Evolutionary conservation across 1,139 yeast species (phyloP).

Genomic region (Meyerozyma guilliermondii): DNA sequence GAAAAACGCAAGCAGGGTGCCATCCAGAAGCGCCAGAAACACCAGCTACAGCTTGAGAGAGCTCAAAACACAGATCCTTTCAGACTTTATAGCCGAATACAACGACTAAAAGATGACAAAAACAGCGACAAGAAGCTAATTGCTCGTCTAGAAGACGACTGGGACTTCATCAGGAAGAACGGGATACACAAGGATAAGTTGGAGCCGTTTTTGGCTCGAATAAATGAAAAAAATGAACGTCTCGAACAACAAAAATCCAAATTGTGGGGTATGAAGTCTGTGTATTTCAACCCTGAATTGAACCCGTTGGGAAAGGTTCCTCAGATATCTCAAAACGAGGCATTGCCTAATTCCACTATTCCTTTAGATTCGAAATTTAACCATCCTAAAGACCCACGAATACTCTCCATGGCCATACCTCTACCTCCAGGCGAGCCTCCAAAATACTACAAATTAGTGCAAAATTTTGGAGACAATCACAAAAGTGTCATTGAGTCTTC

Average conservation of each 20-base stretch:
- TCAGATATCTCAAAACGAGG: slow-evolving; percentile 4
- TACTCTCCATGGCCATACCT: slow-evolving; percentile 20
- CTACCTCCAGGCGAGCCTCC: slow-evolving; percentile 39
- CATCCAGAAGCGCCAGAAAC: slow-evolving; percentile 37
- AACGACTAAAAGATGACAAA: slow-evolving; percentile 19
- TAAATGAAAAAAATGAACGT: slow-evolving; percentile 13
- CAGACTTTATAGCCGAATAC: slow-evolving; percentile 25
- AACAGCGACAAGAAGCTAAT: slow-evolving; percentile 20
- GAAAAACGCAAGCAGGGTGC: slow-evolving; percentile 34
- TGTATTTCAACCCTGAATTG: slow-evolving; percentile 42
- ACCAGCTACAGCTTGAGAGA: slow-evolving; percentile 22
- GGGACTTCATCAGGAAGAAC: slow-evolving; percentile 35
- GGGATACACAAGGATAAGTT: slow-evolving; percentile 29
- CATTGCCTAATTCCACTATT: slow-evolving; percentile 21
- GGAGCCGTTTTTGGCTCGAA: slow-evolving; percentile 15
- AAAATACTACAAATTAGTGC: slow-evolving; percentile 33
- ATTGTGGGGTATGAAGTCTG: slow-evolving; percentile 35
- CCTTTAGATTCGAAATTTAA: slow-evolving; percentile 17
- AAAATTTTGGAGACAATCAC: slow-evolving; percentile 17
- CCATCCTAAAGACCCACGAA: slow-evolving; percentile 25
- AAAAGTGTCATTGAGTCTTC: slow-evolving; percentile 3
- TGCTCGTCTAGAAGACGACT: slow-evolving; percentile 28
- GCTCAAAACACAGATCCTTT: slow-evolving; percentile 29
- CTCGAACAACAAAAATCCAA: slow-evolving; percentile 17
- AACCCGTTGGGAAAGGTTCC: slow-evolving; percentile 46